Base-by-base conservation (phyloP, 768 basidiomycete genomes). In the Mycena polygramma region DNA sequence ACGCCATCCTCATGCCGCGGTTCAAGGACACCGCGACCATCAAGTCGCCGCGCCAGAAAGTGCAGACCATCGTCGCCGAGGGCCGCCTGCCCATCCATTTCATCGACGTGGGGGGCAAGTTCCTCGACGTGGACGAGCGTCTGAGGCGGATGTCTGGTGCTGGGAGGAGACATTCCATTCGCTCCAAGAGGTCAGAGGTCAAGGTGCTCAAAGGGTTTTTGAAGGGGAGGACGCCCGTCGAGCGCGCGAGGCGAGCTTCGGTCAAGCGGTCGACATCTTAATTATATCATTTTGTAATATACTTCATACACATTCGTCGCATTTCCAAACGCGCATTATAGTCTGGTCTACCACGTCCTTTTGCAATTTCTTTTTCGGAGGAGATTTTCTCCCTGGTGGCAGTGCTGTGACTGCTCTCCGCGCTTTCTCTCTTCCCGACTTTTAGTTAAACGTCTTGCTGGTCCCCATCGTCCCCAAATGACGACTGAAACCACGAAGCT, bases 81-180 rank as follows among this genome's bases (percentile, higher is more conserved):
- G 87, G 87, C 19, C 88, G 89, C 48, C 85, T 91, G 11, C 75
- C 87, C 2, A 84, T 92, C 54, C 86, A 86, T 75, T 93, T 95
- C 73, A 81, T 92, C 20, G 94, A 95, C 75, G 88, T 94, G 5
- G 94, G 94, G 1, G 86, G 86, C 26, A 87, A 90, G 76, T 94
- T 92, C 77, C 76, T 94, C 64, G 85, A 93, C 52, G 78, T 86
- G 37, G 84, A 87, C 49, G 89, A 89, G 58, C 85, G 83, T 14
- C 73, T 84, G 58, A 83, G 84, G 69, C 83, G 91, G 51, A 83
- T 87, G 63, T 83, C 84, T 26, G 82, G 83, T 66, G 84, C 87
- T 0, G 84, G 85, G 70, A 85, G 90, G 52, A 83, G 89, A 69
- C 80, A 84, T 10, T 78, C 71, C 48, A 72, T 79, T 11, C 77